A percentile compares a stretch with the other conserved stretches of the same genome.
Evolutionary conservation across 2,329 filamentous ascomycete genomes (phyloP).

Genomic region (Penicillium sp.): DNA sequence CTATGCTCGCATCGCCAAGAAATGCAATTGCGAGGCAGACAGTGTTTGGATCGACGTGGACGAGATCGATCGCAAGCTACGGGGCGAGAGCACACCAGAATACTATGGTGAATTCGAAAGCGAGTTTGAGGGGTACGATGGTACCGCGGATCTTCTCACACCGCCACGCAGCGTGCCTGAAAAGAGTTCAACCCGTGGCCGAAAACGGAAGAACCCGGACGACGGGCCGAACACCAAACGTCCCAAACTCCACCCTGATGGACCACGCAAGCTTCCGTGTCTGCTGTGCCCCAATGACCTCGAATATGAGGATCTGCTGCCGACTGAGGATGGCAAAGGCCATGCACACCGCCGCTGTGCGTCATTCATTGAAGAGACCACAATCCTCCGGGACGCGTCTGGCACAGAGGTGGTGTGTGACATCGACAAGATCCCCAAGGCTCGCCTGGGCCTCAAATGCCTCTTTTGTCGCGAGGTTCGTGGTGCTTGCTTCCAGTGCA

Average conservation of each 20-base stretch:
- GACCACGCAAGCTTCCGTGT: conserved; percentile 75
- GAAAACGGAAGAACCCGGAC: conserved; percentile 69
- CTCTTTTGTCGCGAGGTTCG: conserved; percentile 91
- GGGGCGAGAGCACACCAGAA: conserved; percentile 71
- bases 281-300: conserved; percentile 91
- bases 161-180: conserved; percentile 74
- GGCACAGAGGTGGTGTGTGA: conserved; percentile 76
- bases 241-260: conserved; percentile 72
- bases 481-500: conserved; percentile 97
- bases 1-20: conserved; percentile 93
- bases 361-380: conserved; percentile 88
- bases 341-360: conserved; percentile 84
- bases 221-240: conserved; percentile 71
- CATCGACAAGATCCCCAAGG: conserved; percentile 78
- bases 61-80: conserved; percentile 90
- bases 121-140: conserved; percentile 64
- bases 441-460: conserved; percentile 87
- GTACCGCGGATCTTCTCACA: conserved; percentile 71
- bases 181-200: conserved; percentile 61
- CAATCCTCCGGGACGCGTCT: conserved; percentile 69
- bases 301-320: conserved; percentile 75
- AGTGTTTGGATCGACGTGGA: conserved; percentile 98
- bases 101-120: conserved; percentile 59
- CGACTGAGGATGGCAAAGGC: conserved; percentile 83
- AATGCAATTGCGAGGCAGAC: conserved; percentile 94